Evolutionary conservation across 2,329 filamentous ascomycete species (phyloP), one percentile per base, ranked within the genome.

Genomic region (Pseudogymnoascus sp.): DNA sequence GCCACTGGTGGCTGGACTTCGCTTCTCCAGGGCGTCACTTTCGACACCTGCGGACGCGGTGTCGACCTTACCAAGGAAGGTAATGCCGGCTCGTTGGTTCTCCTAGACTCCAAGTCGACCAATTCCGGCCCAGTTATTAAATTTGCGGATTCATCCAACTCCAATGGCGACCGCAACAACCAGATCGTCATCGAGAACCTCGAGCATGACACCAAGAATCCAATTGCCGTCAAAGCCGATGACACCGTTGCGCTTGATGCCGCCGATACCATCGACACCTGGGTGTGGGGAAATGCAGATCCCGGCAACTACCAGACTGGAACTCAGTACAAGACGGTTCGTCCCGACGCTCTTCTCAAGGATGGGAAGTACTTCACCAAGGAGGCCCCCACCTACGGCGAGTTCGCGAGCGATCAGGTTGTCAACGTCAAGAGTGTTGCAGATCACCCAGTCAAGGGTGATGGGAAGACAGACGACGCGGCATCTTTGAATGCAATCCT

Each of bases 341-440:
- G 74, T 9, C 66, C 76, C 1, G 62, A 66, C 0, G 64, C 62
- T 0, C 69, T 79, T 1, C 49, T 75, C 11, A 67, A 69, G 1
- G 68, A 71, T 30, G 73, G 72, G 3, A 74, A 73, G 16, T 82
- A 77, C 63, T 76, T 78, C 59, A 76, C 73, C 12, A 72, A 73
- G 61, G 64, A 70, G 5, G 70, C 74, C 3, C 79, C 76, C 8
- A 78, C 76, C 55, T 82, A 80, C 60, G 69, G 72, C 3, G 70
- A 77, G 36, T 78, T 77, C 64, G 70, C 72, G 6, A 68, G 72
- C 6, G 70, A 72, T 33, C 73, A 79, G 58, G 72, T 82, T 38
- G 70, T 80, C 35, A 81, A 79, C 62, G 72, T 82, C 55, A 81
- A 79, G 66, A 72, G 72, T 12, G 78, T 79, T 30, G 65, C 72